Base-by-base conservation (phyloP, 108 stramenopile genomes). In the Nitzschia putrida region DNA sequence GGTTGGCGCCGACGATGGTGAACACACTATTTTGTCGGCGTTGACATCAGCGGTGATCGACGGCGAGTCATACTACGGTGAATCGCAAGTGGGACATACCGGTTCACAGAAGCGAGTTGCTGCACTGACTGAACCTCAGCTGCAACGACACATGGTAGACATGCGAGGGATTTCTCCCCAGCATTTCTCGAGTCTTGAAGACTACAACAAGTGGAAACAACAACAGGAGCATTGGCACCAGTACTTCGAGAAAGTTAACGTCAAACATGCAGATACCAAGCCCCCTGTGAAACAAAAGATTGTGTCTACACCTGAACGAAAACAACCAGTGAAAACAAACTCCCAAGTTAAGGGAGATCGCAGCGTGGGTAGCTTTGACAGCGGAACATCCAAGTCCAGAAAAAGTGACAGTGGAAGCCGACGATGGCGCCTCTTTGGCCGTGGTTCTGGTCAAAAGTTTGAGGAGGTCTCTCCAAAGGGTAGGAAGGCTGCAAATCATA, bases 121-220 rank as follows among this genome's bases (percentile, higher is more conserved):
- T 20, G 37, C 56, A 38, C 43, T 76, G 44, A 76, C 61, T 7
- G 63, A 77, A 29, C 34, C 22, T 0, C 64, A 65, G 22, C 63
- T 77, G 47, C 54, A 61, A 11, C 55, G 24, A 44, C 64, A 77
- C 37, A 23, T 49, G 64, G 24, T 25, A 16, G 55, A 20, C 12
- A 24, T 64, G 8, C 9, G 64, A 42, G 26, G 44, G 1, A 16
- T 57, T 40, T 18, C 44, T 26, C 66, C 66, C 9, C 16, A 49
- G 8, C 59, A 55, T 2, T 63, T 54, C 3, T 54, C 68, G 10
- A 21, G 10, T 6, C 4, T 63, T 8, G 47, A 57, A 26, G 60
- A 64, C 21, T 76, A 56, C 47, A 57, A 69, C 58, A 23, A 40
- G 11, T 76, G 74, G 74, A 69, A 64, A 23, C 67, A 39, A 22